Percentiles rank a stretch among this genome's conserved stretches.
Evolutionary conservation across 116 monocot species (phyloP).

Genomic region (Phalaenopsis hybrid): DNA sequence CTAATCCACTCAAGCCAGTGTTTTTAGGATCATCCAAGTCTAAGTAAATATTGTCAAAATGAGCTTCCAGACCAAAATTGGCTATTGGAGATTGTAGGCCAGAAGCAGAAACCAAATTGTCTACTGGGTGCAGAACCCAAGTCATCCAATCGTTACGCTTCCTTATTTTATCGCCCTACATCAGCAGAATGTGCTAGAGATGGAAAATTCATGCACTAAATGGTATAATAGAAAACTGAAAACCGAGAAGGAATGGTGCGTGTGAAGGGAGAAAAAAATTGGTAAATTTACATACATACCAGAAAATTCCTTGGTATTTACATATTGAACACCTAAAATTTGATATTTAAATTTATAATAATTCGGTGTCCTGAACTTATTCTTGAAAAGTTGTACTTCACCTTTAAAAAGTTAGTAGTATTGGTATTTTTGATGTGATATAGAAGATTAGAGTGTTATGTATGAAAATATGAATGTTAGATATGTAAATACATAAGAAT

Average conservation of each 20-base stretch:
- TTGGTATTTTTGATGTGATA: too few relatives aligned
- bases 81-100: slow-evolving; percentile 7
- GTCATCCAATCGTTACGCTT: slow-evolving; percentile 33
- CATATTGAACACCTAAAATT: too few relatives aligned
- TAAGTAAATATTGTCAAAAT: slow-evolving; percentile 15
- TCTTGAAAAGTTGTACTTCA: too few relatives aligned
- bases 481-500: too few relatives aligned
- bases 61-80: slow-evolving; percentile 6
- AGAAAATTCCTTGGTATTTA: too few relatives aligned
- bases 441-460: too few relatives aligned
- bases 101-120: slow-evolving; percentile 6
- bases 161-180: slow-evolving; percentile 48
- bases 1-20: slow-evolving; percentile 4
- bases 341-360: too few relatives aligned
- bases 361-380: too few relatives aligned
- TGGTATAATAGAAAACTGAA: slow-evolving; percentile 1
- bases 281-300: too few relatives aligned
- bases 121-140: slow-evolving; percentile 28
- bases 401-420: too few relatives aligned
- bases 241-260: background rate
- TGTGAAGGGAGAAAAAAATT: background rate
- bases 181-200: background rate
- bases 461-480: too few relatives aligned
- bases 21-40: slow-evolving; percentile 10
- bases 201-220: background rate